Conservation (phyloP, 2,329 filamentous ascomycete species). For the Monosporascus sp. region DNA sequence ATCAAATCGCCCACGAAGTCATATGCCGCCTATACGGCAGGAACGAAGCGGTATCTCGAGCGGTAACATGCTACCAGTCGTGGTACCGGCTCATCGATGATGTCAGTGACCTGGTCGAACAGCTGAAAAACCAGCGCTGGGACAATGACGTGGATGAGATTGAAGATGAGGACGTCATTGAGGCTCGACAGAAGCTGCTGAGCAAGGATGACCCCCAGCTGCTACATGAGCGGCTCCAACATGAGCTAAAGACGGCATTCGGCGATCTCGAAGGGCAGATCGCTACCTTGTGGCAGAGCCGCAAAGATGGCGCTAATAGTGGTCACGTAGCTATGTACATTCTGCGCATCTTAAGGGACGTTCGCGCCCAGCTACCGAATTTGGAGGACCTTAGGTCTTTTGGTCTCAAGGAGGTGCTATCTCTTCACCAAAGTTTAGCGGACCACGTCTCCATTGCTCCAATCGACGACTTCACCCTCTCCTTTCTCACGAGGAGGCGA, state of each 20-base stretch:
- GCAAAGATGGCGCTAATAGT: constrained; percentile 40
- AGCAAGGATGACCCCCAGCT: constrained; percentile 66
- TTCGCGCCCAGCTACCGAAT: constrained; percentile 61
- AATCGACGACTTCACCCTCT: constrained; percentile 42
- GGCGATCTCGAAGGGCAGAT: constrained; percentile 53
- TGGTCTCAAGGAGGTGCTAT: constrained; percentile 55
- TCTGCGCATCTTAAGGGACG: constrained; percentile 67
- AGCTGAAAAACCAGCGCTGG: constrained; percentile 65
- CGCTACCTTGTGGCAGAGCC: constrained; percentile 42
- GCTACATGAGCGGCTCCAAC: constrained; percentile 55
- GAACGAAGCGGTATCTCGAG: constrained; percentile 58
- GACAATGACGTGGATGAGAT: constrained; percentile 70
- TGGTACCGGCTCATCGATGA: constrained; percentile 74
- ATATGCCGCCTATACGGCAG: constrained; percentile 67
- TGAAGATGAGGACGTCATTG: constrained; percentile 67
- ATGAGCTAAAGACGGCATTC: constrained; percentile 53
- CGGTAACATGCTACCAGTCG: constrained; percentile 58
- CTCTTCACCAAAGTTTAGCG: constrained; percentile 60
- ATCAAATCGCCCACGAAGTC: constrained; percentile 64
- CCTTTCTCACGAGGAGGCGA: constrained; percentile 36
- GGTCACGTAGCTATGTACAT: constrained; percentile 59
- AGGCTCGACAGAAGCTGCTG: constrained; percentile 60
- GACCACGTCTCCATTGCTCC: constrained; percentile 44
- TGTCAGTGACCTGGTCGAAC: constrained; percentile 56
- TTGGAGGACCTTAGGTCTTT: constrained; percentile 47